phyloP scores from a whole-genome alignment of 2,329 filamentous ascomycete genomes.

The Cordyceps militaris region DNA sequence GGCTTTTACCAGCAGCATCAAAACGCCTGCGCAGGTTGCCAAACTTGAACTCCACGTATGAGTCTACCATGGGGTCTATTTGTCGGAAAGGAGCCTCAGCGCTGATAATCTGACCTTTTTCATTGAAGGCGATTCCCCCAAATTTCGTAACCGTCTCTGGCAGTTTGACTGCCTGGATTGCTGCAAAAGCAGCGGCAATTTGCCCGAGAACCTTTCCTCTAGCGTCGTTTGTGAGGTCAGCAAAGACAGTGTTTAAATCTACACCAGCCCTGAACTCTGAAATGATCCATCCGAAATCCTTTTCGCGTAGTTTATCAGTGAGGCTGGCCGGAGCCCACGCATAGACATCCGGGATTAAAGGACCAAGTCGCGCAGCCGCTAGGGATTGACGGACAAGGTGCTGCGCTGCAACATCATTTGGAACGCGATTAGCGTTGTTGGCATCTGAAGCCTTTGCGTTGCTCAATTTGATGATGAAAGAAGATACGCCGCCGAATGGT shows the following conservation, averaged over 20 bases:
- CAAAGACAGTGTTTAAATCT: constrained; percentile 17
- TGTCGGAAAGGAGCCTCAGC: no score
- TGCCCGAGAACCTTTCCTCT: no score
- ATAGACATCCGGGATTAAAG: constrained; percentile 19
- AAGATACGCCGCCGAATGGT: neutral
- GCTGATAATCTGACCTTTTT: constrained; percentile 14
- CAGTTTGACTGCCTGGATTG: constrained; percentile 13
- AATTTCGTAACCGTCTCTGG: neutral
- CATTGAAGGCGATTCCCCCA: constrained; percentile 18
- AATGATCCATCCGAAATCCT: constrained; percentile 19
- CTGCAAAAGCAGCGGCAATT: no score
- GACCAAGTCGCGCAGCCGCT: neutral
- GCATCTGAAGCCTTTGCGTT: constrained; percentile 13
- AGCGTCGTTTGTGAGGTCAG: no score
- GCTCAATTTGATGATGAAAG: constrained; percentile 14
- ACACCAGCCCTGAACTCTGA: constrained; percentile 20
- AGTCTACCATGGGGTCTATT: constrained; percentile 14
- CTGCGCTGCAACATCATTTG: constrained; percentile 24
- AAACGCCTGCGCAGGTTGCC: no score
- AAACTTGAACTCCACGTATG: constrained; percentile 15
- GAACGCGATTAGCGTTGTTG: constrained; percentile 17
- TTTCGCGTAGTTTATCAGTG: neutral
- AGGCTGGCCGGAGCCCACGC: constrained; percentile 15
- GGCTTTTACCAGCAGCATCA: no score
- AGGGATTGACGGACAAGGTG: constrained; percentile 18